Evolutionary conservation across 306 rosid species (phyloP), one percentile per base, ranked within the genome.

Genomic region (Elaeagnus macrophylla): DNA sequence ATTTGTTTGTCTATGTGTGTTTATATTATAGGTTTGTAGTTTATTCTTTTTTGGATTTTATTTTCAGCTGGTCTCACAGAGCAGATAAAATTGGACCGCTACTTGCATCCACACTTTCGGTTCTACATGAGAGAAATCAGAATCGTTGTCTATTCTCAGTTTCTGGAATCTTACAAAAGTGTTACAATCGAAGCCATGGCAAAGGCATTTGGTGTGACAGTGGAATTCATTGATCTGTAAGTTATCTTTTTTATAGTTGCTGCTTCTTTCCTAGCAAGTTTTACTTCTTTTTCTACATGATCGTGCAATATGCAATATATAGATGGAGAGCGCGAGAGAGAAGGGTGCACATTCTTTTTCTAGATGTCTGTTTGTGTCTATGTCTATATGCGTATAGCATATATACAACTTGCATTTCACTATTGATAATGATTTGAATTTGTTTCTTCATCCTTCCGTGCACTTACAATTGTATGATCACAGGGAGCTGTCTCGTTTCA

Each of bases 181-280:
- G 99, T 93, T 11, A 87, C 99, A 3, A 84, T 87, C 62, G 96
- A 87, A 57, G 99, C 96, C 35, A 87, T 87, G 99, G 96, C 99
- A 1, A 93, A 72, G 72, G 95, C 95, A n/a, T 93, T 93, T 77
- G 96, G 99, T 9, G 96, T 93, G 9, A 77, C 96, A 0, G 95
- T 87, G 59, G 99, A 93, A 42, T 93, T 93, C 65, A 93, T 93
- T 67, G 96, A 93, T 67, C 42, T 87, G 96, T 93, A 79, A 79
- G 99, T 79, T 45, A 12, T 58, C 8, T 65, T 20, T 37, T 38
- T 32, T 65, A 2, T 17, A 47, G 12, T 44, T 49, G 46, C 63
- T 6, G 10, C 40, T 47, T 51, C 53, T 37, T 56, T 25, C 32
- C 32, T 25, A 25, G 32, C 4, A 25, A 25, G 32, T 25, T 25